phyloP scores from a whole-genome alignment of 352 stramenopile genomes.

The Phytophthora foliorum region DNA sequence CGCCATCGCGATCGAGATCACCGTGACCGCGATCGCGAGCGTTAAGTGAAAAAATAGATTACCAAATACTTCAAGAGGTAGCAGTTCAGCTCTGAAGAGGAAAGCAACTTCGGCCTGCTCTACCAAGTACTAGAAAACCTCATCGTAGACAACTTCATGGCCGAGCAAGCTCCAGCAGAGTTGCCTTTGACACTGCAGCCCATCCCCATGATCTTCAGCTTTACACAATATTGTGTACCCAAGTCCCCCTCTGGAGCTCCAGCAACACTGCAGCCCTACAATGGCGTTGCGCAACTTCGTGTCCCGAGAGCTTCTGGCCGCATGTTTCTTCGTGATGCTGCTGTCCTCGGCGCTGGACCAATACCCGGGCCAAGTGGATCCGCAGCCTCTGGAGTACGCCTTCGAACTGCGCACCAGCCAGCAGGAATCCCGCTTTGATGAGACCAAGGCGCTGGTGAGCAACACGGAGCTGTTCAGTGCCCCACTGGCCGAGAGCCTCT shows the following conservation, averaged over 20 bases:
- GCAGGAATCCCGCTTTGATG: slow-evolving; percentile 51
- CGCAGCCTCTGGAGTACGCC: slow-evolving; percentile 37
- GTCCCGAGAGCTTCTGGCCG: slow-evolving; percentile 56
- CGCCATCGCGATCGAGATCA: slow-evolving; percentile 44
- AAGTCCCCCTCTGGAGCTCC: not conserved
- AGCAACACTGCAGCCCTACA: no score
- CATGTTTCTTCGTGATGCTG: slow-evolving; percentile 61
- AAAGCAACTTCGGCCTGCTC: slow-evolving; percentile 23
- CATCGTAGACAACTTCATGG: slow-evolving; percentile 22
- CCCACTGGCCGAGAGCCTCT: slow-evolving; percentile 41
- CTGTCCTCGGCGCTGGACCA: slow-evolving; percentile 64
- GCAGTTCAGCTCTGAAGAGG: slow-evolving; percentile 23
- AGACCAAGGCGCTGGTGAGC: slow-evolving; percentile 24
- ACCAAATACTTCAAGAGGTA: not conserved
- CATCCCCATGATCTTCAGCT: not conserved
- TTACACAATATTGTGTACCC: slow-evolving; percentile 3
- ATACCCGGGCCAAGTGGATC: slow-evolving; percentile 49
- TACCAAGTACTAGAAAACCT: slow-evolving; percentile 33
- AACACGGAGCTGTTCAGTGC: slow-evolving; percentile 38
- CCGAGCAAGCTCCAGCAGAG: not conserved
- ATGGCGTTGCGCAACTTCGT: slow-evolving; percentile 50
- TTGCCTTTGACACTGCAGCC: no score
- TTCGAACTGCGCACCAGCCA: slow-evolving; percentile 52
- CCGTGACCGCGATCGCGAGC: slow-evolving; percentile 35
- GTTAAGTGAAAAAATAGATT: slow-evolving; percentile 9